Base-by-base conservation (phyloP, 345 rosid species). In the Citrus trifoliata region DNA sequence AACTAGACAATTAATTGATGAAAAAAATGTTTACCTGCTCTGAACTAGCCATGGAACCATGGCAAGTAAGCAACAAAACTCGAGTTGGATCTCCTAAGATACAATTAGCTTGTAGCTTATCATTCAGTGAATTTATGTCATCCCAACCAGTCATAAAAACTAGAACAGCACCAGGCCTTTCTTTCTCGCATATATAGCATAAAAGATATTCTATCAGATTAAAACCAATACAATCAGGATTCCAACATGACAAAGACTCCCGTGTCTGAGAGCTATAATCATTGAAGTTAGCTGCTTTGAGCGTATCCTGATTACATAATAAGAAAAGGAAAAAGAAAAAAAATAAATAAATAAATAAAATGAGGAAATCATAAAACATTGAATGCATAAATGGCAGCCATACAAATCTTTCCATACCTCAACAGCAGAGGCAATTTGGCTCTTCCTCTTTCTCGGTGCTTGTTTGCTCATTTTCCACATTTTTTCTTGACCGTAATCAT, bases 101-200 rank as follows among this genome's bases (percentile, higher is more conserved):
- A 61, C 89, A 88, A 87, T 95, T 89, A 78, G 86, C 80, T 84
- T 79, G 90, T 63, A 93, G 91, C 84, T 95, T 92, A 63, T 95
- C 98, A 88, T 93, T 93, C 53, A 93, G 83, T 70, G 98, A 86
- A 87, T 82, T 90, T 77, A 93, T 93, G 88, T 95, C 98, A 81
- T 95, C 98, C 98, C 97, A 93, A 64, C 98, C 98, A 81, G 95
- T 95, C 97, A 95, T 86, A 85, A 95, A 95, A 75, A 95, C 95
- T 48, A 95, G 85, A 76, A 95, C 87, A 77, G 97, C 93, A 80
- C 98, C 98, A 24, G 92, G 92, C 76, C 81, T 82, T 86, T 86
- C 94, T 73, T 89, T 84, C 88, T 93, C 90, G 65, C 96, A 93
- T 59, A 95, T 90, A 73, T 83, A 24, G 80, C 86, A 87, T 60